Evolutionary conservation across 768 basidiomycete genomes (phyloP).

Genomic region (Collybiopsis luxurians): DNA sequence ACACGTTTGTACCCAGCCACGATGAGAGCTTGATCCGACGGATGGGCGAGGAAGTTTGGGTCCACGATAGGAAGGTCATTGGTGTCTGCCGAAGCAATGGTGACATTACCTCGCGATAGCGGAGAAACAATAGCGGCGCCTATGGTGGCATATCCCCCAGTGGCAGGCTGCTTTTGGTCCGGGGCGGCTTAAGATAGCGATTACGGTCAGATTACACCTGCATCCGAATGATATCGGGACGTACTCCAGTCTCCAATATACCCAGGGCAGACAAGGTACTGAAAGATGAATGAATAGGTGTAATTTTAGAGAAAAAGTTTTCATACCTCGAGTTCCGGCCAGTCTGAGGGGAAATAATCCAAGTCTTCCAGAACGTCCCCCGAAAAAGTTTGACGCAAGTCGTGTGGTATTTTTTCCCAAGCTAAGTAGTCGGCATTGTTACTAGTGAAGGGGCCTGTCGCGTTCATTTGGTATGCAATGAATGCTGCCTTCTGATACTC

Average conservation of each 20-base stretch:
- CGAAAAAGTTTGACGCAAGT: neutral
- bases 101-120: constrained; percentile 32
- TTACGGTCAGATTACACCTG: neutral
- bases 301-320: neutral
- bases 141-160: neutral
- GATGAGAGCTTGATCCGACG: constrained; percentile 21
- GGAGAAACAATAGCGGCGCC: neutral
- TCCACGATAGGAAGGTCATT: constrained; percentile 15
- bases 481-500: neutral
- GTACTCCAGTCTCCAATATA: neutral
- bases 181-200: neutral
- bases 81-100: constrained; percentile 18
- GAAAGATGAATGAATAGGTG: neutral
- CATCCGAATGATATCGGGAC: neutral
- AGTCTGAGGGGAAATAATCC: neutral
- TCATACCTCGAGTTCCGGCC: neutral
- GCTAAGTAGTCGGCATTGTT: neutral
- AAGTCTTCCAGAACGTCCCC: neutral
- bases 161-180: neutral
- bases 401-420: neutral
- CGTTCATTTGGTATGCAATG: neutral
- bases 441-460: neutral
- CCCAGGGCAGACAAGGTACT: neutral
- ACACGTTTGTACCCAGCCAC: constrained; percentile 16
- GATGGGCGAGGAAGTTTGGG: constrained; percentile 13